These are phyloP conservation scores for Cordia subcordata DNA, from an alignment of 257 asterid genomes.

Conservation along the genomic window DNA sequence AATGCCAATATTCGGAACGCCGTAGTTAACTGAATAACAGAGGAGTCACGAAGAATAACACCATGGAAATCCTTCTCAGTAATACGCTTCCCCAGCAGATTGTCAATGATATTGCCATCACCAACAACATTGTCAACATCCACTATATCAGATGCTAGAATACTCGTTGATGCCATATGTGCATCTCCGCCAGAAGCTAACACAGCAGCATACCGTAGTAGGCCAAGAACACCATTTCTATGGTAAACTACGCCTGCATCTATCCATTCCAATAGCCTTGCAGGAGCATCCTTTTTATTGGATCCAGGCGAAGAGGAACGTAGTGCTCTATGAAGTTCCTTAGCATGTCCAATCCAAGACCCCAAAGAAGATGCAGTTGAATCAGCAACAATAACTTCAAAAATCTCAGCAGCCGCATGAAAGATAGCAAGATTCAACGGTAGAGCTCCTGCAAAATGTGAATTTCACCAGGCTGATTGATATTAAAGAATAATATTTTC, in stretches of 20 bases:
- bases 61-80: conserved; percentile 94
- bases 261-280: conserved; percentile 92
- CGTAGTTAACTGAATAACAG: conserved; percentile 82
- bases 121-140: conserved; percentile 88
- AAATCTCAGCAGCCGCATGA: conserved; percentile 85
- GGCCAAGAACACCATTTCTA: conserved; percentile 75
- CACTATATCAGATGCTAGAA: conserved; percentile 88
- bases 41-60: conserved; percentile 78
- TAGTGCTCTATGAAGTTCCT: conserved; percentile 58
- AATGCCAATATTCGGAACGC: conserved; percentile 88
- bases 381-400: conserved; percentile 84
- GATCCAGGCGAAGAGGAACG: conserved; percentile 72
- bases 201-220: conserved; percentile 66
- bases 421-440: conserved; percentile 77
- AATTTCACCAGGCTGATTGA: conserved; percentile 10
- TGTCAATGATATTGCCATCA: conserved; percentile 81
- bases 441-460: conserved; percentile 53
- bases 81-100: conserved; percentile 82
- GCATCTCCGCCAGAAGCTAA: conserved; percentile 96
- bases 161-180: conserved; percentile 83
- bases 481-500: conserved; percentile 1
- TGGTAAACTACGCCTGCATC: conserved; percentile 98
- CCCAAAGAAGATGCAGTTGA: conserved; percentile 80
- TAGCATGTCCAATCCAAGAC: conserved; percentile 74
- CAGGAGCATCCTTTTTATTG: conserved; percentile 90